Base-by-base conservation (phyloP, 2,329 filamentous ascomycete genomes). In the Clonostachys solani region DNA sequence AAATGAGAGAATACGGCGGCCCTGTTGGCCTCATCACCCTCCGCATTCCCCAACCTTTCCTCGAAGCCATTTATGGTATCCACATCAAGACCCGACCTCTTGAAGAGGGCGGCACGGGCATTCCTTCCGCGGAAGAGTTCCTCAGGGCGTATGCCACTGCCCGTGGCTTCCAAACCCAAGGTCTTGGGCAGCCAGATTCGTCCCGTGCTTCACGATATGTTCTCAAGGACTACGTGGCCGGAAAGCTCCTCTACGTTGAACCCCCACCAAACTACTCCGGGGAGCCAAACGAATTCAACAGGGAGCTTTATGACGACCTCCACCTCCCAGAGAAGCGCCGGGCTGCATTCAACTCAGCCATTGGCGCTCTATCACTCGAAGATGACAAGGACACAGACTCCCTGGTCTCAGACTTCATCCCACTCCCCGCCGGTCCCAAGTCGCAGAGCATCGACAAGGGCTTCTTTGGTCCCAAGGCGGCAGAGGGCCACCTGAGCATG, bases 161-260 rank as follows among this genome's bases (percentile, higher is more conserved):
- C 15, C 78, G 95, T 62, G 94, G 94, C 12, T 99, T 95, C 72
- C 85, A 87, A 49, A 96, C 92, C 6, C 85, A 88, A 46, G 94
- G 94, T 59, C 80, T 89, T 34, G 92, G 94, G 9, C 88, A 94
- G 61, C 92, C 94, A 0, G 94, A 99, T 59, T 91, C 96, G 72
- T 95, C 91, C 2, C 81, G 94, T 57, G 94, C 94, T 7, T 91
- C 92, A 5, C 81, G 94, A 46, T 87, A 89, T 56, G 78, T 99
- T 15, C 79, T 99, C 23, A 99, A 99, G 65, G 94, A 99, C 70
- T 99, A 97, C 60, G 94, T 99, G 56, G 95, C 87, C 63, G 94
- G 94, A 52, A 97, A 96, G 70, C 80, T 99, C 0, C 79, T 97
- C 6, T 97, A 87, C 71, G 94, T 91, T 55, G 42, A 47, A 18